Evolutionary conservation across 1,139 yeast species (phyloP), one percentile per base, ranked within the genome.

Genomic region (Magnusiomyces ingens): DNA sequence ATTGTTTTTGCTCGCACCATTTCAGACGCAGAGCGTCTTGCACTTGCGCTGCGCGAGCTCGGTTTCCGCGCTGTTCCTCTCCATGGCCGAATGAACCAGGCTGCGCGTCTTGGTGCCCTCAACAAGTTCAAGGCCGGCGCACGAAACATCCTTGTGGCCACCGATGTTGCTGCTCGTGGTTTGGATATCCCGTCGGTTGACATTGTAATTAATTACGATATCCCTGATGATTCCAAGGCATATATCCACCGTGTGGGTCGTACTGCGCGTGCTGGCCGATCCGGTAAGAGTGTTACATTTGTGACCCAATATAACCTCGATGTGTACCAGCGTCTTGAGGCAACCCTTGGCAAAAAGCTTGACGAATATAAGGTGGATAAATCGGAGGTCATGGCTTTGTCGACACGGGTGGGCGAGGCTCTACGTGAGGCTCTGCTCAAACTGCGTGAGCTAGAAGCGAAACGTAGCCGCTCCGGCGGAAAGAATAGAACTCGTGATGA

Each of bases 81-180:
- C 56, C 97, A 93, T 65, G 99, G 99, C 36, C 96, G 91, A 69
- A 76, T 93, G 67, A 78, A 95, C 6, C 99, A 93, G 69, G 80
- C 94, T 17, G 95, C 94, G 62, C 80, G 99, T 66, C 78, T 93
- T 52, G 96, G 97, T 12, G 93, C 98, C 0, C 75, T 93, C 60
- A 94, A 90, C 71, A 85, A 91, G 67, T 93, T 93, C 76, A 89
- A 91, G 66, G 78, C 94, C 1, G 96, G 97, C 3, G 79, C 80
- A 48, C 80, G 90, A 60, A 80, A 81, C 57, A 90, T 94, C 54
- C 74, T 93, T 51, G 90, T 93, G 6, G 99, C 99, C 11, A 93
- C 99, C 0, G 98, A 93, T 72, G 99, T 93, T 46, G 99, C 98
- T 11, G 96, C 99, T 1, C 82, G 99, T 73, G 99, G 99, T 56